These are phyloP conservation scores for Circinella umbellata DNA, from an alignment of 371 early-diverging fungal species.

Conservation along the genomic window DNA sequence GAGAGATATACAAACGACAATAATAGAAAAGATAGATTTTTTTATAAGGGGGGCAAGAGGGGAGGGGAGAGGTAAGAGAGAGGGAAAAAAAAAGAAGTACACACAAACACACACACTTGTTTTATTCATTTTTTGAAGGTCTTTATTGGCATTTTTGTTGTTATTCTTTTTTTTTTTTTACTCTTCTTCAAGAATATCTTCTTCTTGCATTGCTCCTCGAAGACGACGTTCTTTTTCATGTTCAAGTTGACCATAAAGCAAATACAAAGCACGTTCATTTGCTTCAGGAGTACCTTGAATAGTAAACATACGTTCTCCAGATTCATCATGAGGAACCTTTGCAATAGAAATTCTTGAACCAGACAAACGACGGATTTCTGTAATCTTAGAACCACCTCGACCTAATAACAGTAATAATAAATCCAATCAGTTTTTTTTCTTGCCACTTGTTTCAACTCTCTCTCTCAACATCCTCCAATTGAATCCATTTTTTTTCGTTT, in stretches of 20 bases:
- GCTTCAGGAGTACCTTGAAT: slow-evolving; percentile 86
- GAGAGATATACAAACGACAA: slow-evolving; percentile 9
- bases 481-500: too few relatives aligned
- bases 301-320: slow-evolving; percentile 87
- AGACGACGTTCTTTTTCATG: slow-evolving; percentile 82
- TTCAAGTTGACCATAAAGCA: slow-evolving; percentile 89
- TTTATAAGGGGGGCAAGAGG: too few relatives aligned
- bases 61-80: background rate
- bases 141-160: too few relatives aligned
- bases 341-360: slow-evolving; percentile 89
- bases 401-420: slow-evolving; percentile 26
- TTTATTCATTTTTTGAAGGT: too few relatives aligned
- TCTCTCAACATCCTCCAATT: background rate
- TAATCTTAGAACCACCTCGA: slow-evolving; percentile 87
- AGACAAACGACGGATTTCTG: slow-evolving; percentile 86
- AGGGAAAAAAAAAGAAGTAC: slow-evolving; percentile 10
- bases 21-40: background rate
- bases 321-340: slow-evolving; percentile 75
- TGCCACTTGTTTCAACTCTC: background rate
- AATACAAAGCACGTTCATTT: slow-evolving; percentile 86
- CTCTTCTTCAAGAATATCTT: slow-evolving; percentile 41
- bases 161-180: slow-evolving; percentile 1
- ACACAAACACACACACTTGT: background rate
- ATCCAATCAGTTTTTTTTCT: background rate
- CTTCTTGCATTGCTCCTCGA: slow-evolving; percentile 42